Percentiles rank a stretch among this genome's conserved stretches.
These are phyloP conservation scores for Hanseniaspora jakobsenii DNA, from an alignment of 805 yeast species.

Conservation along the genomic window DNA sequence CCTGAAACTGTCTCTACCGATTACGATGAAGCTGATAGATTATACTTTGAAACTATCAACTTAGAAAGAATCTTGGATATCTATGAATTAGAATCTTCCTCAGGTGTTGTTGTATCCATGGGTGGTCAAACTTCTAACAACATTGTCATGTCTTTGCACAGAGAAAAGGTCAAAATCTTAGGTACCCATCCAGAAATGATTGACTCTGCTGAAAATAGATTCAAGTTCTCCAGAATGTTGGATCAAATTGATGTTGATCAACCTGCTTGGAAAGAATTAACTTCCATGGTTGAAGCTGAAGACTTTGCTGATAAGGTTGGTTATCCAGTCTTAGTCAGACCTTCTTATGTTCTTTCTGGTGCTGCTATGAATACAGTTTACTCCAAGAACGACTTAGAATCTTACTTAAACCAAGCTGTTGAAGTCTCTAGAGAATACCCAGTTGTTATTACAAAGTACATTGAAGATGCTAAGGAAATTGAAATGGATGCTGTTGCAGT, in stretches of 20 bases:
- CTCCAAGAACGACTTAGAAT: conserved; percentile 63
- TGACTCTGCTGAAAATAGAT: conserved; percentile 97
- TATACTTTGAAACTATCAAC: conserved; percentile 89
- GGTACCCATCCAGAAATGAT: conserved; percentile 93
- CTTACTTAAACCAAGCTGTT: conserved; percentile 75
- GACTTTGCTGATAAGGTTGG: conserved; percentile 74
- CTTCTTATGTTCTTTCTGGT: conserved; percentile 93
- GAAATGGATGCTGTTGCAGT: conserved; percentile 95
- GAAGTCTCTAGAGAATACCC: conserved; percentile 93
- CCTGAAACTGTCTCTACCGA: conserved; percentile 98
- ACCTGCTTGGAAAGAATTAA: conserved; percentile 94
- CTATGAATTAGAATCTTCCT: conserved; percentile 79
- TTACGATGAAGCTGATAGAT: conserved; percentile 94
- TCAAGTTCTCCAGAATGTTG: conserved; percentile 86
- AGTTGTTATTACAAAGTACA: conserved; percentile 91
- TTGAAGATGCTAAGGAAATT: conserved; percentile 91
- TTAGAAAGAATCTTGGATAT: conserved; percentile 96
- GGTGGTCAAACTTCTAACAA: conserved; percentile 98
- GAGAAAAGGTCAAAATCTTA: conserved; percentile 71
- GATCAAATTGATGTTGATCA: conserved; percentile 91
- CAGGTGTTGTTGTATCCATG: conserved; percentile 88
- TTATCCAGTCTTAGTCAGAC: conserved; percentile 93
- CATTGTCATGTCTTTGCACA: conserved; percentile 76
- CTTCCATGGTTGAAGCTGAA: conserved; percentile 76
- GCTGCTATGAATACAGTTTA: conserved; percentile 96